Base-by-base conservation (phyloP, 2,329 filamentous ascomycete genomes). In the Aotearoamyces nothofagi region DNA sequence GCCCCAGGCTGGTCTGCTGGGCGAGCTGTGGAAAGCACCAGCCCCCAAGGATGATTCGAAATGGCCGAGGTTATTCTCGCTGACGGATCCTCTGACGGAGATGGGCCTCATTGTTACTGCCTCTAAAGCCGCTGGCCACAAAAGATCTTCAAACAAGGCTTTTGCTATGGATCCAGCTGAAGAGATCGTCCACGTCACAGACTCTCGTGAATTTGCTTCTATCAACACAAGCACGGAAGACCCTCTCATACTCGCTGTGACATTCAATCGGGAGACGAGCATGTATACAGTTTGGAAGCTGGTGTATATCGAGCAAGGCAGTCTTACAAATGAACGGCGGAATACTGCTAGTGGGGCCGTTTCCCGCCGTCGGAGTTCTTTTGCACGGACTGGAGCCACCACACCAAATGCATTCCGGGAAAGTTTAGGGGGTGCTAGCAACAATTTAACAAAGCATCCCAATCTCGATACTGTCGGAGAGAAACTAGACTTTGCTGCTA, bases 221-320 rank as follows among this genome's bases (percentile, higher is more conserved):
- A 46, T 41, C 5, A 40, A 40, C 15, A 42, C 43, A 17, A 45
- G 41, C 12, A 56, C 55, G 26, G 56, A 58, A 30, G 56, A 63
- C 16, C 61, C 62, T 11, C 55, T 94, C 15, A 66, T 79, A 8
- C 57, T 96, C 32, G 75, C 82, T 8, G 68, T 94, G 28, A 94
- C 87, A 1, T 61, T 78, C 36, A 93, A 94, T 46, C 60, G 72
- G 31, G 76, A 82, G 39, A 71, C 71, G 3, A 78, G 72, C 40
- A 66, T 74, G 42, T 84, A 92, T 47, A 90, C 76, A 3, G 62
- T 96, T 25, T 96, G 87, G 87, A 76, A 74, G 33, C 66, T 86
- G 29, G 67, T 72, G 24, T 92, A 92, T 48, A 60, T 84, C 30
- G 66, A 77, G 16, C 73, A 77, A 35, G 72, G 78, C 37, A 58